A percentile compares a stretch with the other conserved stretches of the same genome.
phyloP scores from a whole-genome alignment of 257 asterid genomes.

The Solanum paucissectum region DNA sequence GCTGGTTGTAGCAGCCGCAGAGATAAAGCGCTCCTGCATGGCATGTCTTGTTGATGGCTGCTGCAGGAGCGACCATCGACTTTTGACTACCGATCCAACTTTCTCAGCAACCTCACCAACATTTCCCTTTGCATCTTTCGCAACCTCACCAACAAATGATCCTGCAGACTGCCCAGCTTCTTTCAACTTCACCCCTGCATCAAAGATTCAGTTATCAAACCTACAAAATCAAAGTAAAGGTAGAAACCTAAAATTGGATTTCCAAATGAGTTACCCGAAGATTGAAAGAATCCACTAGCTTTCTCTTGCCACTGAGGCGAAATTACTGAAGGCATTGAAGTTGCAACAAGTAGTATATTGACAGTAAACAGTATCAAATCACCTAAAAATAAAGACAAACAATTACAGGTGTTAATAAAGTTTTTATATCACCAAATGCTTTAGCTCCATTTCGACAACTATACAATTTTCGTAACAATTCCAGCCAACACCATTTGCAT shows the following conservation, averaged over 20 bases:
- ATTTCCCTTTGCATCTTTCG: constrained; percentile 87
- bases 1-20: constrained; percentile 89
- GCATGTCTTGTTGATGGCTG: constrained; percentile 87
- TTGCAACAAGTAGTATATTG: constrained; percentile 9
- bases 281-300: constrained; percentile 68
- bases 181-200: constrained; percentile 66
- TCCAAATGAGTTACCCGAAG: constrained; percentile 49
- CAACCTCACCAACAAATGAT: constrained; percentile 69
- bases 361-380: background rate
- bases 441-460: background rate
- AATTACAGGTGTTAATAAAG: background rate
- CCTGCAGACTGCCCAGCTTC: constrained; percentile 87
- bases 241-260: background rate
- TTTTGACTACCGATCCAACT: constrained; percentile 74
- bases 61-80: constrained; percentile 73
- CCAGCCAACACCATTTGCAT: background rate
- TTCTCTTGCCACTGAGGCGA: constrained; percentile 91
- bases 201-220: background rate
- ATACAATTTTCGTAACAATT: background rate
- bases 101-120: constrained; percentile 74
- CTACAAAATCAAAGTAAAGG: background rate
- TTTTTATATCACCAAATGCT: background rate
- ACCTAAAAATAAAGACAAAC: background rate
- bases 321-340: constrained; percentile 52
- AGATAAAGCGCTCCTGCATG: constrained; percentile 67